Conservation (phyloP, 139 green algal species). For the Volvox reticuliferus region DNA sequence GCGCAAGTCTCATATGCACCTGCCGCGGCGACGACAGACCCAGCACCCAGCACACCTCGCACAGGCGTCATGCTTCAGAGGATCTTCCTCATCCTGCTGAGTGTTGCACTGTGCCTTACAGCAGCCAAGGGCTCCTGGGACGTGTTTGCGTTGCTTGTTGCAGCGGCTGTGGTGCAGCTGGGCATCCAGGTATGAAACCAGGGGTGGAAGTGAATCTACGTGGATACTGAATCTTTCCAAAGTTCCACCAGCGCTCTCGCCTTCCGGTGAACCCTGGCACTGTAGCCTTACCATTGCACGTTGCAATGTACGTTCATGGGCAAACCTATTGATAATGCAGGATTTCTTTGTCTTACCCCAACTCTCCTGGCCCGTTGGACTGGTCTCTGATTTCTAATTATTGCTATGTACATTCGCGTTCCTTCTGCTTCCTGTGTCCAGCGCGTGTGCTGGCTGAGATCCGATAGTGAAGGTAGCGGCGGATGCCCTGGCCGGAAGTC, state of each 20-base stretch:
- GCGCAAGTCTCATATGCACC: background rate
- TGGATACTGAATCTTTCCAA: no score
- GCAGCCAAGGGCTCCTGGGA: background rate
- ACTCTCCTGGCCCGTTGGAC: no score
- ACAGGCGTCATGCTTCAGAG: constrained; percentile 1
- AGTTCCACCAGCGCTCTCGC: no score
- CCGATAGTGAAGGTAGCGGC: background rate
- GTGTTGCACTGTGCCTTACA: background rate
- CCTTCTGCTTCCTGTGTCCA: background rate
- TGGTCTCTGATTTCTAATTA: no score
- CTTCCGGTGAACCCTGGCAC: no score
- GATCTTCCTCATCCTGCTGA: constrained; percentile 27
- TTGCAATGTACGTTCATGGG: no score
- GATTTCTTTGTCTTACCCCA: no score
- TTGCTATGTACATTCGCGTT: background rate
- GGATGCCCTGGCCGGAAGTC: background rate
- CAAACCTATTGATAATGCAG: no score
- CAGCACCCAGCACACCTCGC: background rate
- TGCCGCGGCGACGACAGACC: background rate
- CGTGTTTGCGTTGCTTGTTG: constrained; percentile 32
- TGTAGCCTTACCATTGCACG: no score
- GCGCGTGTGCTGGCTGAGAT: background rate
- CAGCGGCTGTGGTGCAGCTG: constrained; percentile 11
- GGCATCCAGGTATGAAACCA: background rate
- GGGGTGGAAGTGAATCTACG: no score